phyloP scores from a whole-genome alignment of 352 stramenopile genomes.

The Elongisporangium undulatum region DNA sequence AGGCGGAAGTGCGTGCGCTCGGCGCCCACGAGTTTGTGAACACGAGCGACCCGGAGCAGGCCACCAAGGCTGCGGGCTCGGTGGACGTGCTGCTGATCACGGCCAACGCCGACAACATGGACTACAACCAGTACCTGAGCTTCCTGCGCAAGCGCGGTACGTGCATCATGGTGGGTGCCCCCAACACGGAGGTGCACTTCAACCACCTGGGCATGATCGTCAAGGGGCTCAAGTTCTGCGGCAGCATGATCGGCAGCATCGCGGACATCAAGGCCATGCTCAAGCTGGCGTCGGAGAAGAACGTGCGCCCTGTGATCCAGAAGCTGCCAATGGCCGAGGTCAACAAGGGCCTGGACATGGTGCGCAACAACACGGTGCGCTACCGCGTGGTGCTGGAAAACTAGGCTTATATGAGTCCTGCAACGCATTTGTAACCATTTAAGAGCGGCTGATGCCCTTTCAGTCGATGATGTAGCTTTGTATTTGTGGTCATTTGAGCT shows the following conservation, averaged over 20 bases:
- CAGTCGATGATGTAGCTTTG: no score
- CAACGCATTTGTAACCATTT: no score
- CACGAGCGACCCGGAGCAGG: constrained; percentile 4
- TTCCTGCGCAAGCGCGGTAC: constrained; percentile 12
- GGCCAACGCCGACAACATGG: constrained; percentile 24
- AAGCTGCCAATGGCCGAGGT: constrained; percentile 42
- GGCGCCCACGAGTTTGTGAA: constrained; percentile 17
- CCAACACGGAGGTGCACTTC: constrained; percentile 28
- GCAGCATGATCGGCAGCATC: constrained; percentile 75
- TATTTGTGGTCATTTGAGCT: no score
- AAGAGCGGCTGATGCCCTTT: no score
- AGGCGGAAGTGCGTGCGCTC: constrained; percentile 11
- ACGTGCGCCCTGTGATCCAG: constrained; percentile 48
- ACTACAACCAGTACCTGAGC: constrained; percentile 23
- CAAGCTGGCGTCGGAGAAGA: constrained; percentile 61
- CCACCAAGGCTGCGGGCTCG: constrained; percentile 15
- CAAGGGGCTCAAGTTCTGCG: constrained; percentile 35
- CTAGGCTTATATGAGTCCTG: constrained; percentile 1
- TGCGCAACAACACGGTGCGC: constrained; percentile 28
- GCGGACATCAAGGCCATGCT: constrained; percentile 82
- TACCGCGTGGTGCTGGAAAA: constrained; percentile 52
- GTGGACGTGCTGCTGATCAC: constrained; percentile 24
- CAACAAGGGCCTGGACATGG: constrained; percentile 40
- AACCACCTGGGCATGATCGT: background rate
- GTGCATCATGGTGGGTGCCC: constrained; percentile 24